Percentiles rank a stretch among this genome's conserved stretches.
These are phyloP conservation scores for Piromyces sp. DNA, from an alignment of 192 early-diverging fungal species.

Conservation along the genomic window DNA sequence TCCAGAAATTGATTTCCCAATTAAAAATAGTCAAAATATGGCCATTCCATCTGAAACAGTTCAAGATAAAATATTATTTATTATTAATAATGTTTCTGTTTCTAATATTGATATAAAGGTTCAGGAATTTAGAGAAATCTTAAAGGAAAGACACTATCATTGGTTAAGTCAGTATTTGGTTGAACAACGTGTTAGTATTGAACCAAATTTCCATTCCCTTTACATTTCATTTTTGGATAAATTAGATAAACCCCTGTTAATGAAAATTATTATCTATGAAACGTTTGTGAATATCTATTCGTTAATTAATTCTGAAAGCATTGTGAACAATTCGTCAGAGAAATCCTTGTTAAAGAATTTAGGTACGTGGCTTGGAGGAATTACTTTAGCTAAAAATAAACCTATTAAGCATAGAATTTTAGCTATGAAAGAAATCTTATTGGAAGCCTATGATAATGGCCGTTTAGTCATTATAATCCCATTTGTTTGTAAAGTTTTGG, in stretches of 20 bases:
- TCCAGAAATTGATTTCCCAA: conserved; percentile 2
- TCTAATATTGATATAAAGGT: conserved; percentile 69
- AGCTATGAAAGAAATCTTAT: conserved; percentile 80
- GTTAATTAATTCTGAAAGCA: conserved; percentile 84
- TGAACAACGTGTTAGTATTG: conserved; percentile 84
- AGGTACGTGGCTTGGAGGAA: conserved; percentile 88
- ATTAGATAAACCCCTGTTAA: conserved; percentile 43
- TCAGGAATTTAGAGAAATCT: conserved; percentile 54
- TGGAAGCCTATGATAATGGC: conserved; percentile 76
- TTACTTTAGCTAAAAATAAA: conserved; percentile 85
- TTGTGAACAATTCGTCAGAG: conserved; percentile 73
- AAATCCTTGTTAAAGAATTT: conserved; percentile 83
- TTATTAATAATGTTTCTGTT: conserved; percentile 84
- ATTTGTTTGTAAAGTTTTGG: conserved; percentile 94
- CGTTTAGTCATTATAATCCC: conserved; percentile 90
- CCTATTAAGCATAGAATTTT: conserved; percentile 92
- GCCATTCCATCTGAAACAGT: conserved; percentile 30
- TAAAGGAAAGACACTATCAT: conserved; percentile 38
- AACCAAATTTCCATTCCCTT: conserved; percentile 89
- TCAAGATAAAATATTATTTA: conserved; percentile 91
- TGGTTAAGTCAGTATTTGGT: conserved; percentile 96
- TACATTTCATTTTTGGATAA: conserved; percentile 73
- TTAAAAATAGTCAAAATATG: not conserved
- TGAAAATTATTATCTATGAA: conserved; percentile 66
- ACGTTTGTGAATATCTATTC: conserved; percentile 73